Evolutionary conservation across 208 protist species (phyloP).

Genomic region (Wallacemonas sp.): DNA sequence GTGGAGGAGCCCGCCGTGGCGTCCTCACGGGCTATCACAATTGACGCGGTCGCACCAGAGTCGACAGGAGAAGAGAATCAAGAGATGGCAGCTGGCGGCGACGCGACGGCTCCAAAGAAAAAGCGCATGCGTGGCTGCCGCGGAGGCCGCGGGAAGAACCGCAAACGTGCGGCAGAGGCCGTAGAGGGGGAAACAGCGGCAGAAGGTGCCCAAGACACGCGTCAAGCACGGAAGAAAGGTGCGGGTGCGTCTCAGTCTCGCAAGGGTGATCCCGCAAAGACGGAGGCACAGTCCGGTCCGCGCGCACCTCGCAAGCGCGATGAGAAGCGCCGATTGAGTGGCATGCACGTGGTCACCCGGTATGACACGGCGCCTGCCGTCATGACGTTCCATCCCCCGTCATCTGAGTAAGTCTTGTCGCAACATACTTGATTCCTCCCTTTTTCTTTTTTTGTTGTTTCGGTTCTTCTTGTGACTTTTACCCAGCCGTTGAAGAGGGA

Average conservation of each 20-base stretch:
- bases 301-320: no score
- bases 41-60: background rate
- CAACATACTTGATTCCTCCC: no score
- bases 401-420: no score
- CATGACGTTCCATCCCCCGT: background rate
- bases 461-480: no score
- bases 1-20: background rate
- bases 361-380: background rate
- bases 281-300: no score
- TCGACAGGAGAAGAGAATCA: no score
- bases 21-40: background rate
- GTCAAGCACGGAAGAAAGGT: no score
- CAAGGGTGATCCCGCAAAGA: no score
- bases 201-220: background rate
- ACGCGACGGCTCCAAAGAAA: background rate
- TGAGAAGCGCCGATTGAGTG: background rate
- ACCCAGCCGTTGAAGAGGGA: no score
- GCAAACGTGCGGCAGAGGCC: background rate
- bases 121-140: constrained; percentile 9
- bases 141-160: constrained; percentile 6
- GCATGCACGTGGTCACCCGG: background rate
- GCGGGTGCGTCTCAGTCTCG: no score
- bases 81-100: background rate
- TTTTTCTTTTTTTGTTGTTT: no score
- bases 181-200: background rate